These are phyloP conservation scores for Aspergillus novofumigatus DNA, from an alignment of 2,329 filamentous ascomycete genomes.

Conservation along the genomic window DNA sequence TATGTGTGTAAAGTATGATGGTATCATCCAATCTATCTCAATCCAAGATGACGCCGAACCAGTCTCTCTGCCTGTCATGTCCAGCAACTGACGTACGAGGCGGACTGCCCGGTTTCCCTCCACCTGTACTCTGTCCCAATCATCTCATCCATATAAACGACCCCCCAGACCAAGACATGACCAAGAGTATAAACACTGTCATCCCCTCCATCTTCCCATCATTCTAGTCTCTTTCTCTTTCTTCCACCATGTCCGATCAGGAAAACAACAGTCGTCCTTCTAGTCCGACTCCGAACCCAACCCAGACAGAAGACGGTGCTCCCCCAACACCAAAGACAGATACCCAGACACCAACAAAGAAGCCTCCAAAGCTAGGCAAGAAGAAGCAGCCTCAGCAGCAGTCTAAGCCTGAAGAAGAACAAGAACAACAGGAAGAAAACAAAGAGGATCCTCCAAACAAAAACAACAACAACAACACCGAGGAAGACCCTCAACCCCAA, in stretches of 20 bases:
- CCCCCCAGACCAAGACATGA: too few species aligned
- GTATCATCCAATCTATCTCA: too few species aligned
- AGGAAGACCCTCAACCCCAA: constrained; percentile 14
- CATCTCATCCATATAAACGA: not conserved
- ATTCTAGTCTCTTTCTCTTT: constrained; percentile 15
- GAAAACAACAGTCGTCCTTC: constrained; percentile 11
- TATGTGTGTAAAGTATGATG: too few species aligned
- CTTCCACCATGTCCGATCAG: constrained; percentile 27
- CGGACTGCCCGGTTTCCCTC: constrained; percentile 6
- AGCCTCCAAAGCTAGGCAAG: constrained; percentile 30
- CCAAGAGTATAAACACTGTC: not conserved
- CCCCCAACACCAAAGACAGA: not conserved
- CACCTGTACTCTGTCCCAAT: too few species aligned
- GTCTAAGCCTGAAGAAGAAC: constrained; percentile 36
- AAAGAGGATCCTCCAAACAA: not conserved
- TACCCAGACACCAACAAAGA: constrained; percentile 13
- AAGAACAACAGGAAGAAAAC: constrained; percentile 36
- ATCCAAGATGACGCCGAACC: too few species aligned
- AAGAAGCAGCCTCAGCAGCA: constrained; percentile 41
- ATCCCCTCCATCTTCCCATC: constrained; percentile 5
- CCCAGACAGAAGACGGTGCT: too few species aligned
- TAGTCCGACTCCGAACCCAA: constrained; percentile 14
- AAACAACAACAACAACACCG: constrained; percentile 5
- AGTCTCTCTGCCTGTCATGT: not conserved
- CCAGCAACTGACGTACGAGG: constrained; percentile 26